These are phyloP conservation scores for Agaricales sp. DNA, from an alignment of 1,284 basidiomycete genomes.

Conservation along the genomic window DNA sequence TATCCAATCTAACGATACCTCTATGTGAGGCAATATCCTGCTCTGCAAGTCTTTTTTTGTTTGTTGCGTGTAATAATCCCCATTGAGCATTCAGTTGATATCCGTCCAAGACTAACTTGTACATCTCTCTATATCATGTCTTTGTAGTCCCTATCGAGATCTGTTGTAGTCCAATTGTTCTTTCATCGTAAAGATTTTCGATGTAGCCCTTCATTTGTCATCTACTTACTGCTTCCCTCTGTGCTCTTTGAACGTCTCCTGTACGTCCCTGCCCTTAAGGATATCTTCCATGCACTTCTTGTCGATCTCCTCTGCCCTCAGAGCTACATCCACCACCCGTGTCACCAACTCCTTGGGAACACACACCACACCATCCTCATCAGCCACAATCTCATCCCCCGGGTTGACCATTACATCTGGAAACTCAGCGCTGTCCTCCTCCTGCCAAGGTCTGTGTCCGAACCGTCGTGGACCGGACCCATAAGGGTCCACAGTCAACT, in stretches of 20 bases:
- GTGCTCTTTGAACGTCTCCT: constrained; percentile 70
- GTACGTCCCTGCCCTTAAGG: constrained; percentile 60
- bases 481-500: constrained; percentile 52
- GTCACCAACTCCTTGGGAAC: constrained; percentile 51
- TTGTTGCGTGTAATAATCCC: no score
- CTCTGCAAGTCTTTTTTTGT: no score
- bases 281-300: constrained; percentile 73
- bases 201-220: background rate
- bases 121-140: no score
- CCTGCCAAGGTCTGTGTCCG: background rate
- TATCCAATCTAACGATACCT: no score
- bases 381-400: constrained; percentile 79
- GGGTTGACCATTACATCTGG: constrained; percentile 56
- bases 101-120: no score
- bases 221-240: constrained; percentile 32
- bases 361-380: constrained; percentile 86
- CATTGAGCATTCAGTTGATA: no score
- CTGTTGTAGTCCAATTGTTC: no score
- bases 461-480: constrained; percentile 15
- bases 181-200: no score
- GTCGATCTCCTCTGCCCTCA: constrained; percentile 59
- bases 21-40: no score
- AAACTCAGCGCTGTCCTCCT: constrained; percentile 26
- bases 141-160: no score
- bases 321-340: constrained; percentile 52